Base-by-base conservation (phyloP, 2,329 filamentous ascomycete species). In the Alternaria sp. region DNA sequence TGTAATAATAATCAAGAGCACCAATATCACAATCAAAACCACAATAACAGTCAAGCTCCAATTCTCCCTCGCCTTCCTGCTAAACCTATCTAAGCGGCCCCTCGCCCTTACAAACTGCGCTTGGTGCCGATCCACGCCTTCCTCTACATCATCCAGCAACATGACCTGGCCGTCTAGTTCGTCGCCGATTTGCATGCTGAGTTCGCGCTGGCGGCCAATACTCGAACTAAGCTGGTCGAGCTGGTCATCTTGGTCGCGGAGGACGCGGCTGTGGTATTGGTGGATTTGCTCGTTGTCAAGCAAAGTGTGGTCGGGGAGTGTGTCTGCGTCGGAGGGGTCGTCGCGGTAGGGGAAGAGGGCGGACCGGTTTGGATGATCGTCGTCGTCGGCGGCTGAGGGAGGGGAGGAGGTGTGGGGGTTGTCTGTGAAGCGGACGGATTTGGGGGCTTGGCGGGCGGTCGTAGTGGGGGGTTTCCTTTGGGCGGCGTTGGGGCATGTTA, bases 161-260 rank as follows among this genome's bases (percentile, higher is more conserved):
- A 90, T 84, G 36, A 96, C 90, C 72, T 99, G 95, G 67, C 88
- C 90, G 70, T 98, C 95, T 34, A 99, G 84, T 82, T 99, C 95
- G 76, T 97, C 91, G 29, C 95, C 94, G 71, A 99, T 98, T 80
- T 95, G 92, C 81, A 97, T 96, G 74, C 90, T 93, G 61, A 99
- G 83, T 80, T 98, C 92, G 49, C 96, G 85, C 81, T 98, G 95
- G 37, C 95, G 87, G 4, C 91, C 86, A 67, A 99, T 97, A 57
- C 88, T 92, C 71, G 88, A 86, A n/a, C 93, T 92, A 4, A 99
- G 82, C 9, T 85, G 84, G 76, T 98, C 94, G n/a, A 99, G 84
- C 77, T 97, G 93, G 65, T 91, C 90, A 74, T 99, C 95, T 79
- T 99, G 95, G 62, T 97, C 89, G n/a, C 85, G 84, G 36, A 99